Evolutionary conservation across 2,329 filamentous ascomycete species (phyloP), one percentile per base, ranked within the genome.

Genomic region (Dactylellina drechsleri): DNA sequence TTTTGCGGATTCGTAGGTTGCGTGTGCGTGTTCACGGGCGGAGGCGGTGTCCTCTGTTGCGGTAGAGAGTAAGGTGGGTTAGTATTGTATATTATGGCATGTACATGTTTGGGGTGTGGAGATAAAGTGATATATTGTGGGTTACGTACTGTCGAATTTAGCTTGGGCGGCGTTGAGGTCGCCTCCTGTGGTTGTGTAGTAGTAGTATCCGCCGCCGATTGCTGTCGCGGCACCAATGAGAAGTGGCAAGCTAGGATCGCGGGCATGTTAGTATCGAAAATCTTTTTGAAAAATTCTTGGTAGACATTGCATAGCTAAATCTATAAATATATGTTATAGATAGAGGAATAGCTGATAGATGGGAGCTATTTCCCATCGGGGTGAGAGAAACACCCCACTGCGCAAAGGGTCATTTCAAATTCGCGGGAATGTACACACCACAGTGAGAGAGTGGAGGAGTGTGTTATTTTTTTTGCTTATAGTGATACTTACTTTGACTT

Each of bases 161-260:
- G 56, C 52, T 41, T 74, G 61, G 26, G 62, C 57, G 62, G 36
- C 18, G 50, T 67, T 74, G 4, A 49, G 1, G 45, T 74, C 50
- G 5, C 61, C 68, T 49, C 70, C 70, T 23, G 49, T 49, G 50
- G 61, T 50, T 50, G 62, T 66, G 57, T 66, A 74, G 53, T 74
- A 74, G 70, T 74, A 74, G 52, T 66, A 66, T 58, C 70, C 70
- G 50, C 70, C 70, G 58, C 70, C 70, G 23, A 74, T 40, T n/a
- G 52, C 62, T 15, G 70, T 59, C 2, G 70, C 58, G 18, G 28
- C 56, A 56, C 50, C 57, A 52, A 67, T 20, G 62, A 74, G 41
- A 43, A 74, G 57, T 16, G 70, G 70, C 31, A 74, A 26, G 50
- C 70, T 74, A 26, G n/a, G 8, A 49, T 49, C 20, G n/a, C 16